Base-by-base conservation (phyloP, 768 basidiomycete genomes). In the Leucogyrophana mollusca region DNA sequence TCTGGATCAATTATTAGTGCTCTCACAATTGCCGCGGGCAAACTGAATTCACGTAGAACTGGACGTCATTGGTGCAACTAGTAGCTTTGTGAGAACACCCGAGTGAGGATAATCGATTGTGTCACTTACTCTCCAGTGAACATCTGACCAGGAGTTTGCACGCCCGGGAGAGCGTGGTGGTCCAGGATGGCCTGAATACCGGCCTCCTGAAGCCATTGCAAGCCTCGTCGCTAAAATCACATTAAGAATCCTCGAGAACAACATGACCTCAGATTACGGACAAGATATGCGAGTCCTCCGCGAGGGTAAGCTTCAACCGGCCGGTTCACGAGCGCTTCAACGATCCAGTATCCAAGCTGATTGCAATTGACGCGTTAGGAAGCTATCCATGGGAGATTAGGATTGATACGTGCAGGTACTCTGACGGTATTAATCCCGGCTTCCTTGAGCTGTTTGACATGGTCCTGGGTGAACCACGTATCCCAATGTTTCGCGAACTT, bases 301-400 rank as follows among this genome's bases (percentile, higher is more conserved):
- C 78, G 74, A 11, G 87, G 83, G 58, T 75, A 90, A 37, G 71
- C 76, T 58, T 90, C 89, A 2, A 65, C 69, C 1, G 55, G 54
- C 4, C 82, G 73, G 58, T 90, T 58, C 0, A 90, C 88, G 7
- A 91, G 68, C 3, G 71, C 73, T 58, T 91, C 89, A 7, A 91
- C 68, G 38, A 90, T 82, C 89, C 89, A 91, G 59, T 85, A 91
- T 0, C 89, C 88, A 33, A 90, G 77, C 87, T 89, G 33, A 35
- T 1, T 9, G 11, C 7, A 16, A 32, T 7, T 4, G 18, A 27
- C 11, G 46, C 46, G 4, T 13, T 39, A 21, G 3, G 3, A 7
- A 16, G 11, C 18, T 17, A 7, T 18, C 6, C 9, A 14, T 4
- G 14, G 21, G 17, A 10, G 9, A 45, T 22, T 17, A 8, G 20